phyloP scores from a whole-genome alignment of 768 basidiomycete species.

The Leccinum uliginosum region DNA sequence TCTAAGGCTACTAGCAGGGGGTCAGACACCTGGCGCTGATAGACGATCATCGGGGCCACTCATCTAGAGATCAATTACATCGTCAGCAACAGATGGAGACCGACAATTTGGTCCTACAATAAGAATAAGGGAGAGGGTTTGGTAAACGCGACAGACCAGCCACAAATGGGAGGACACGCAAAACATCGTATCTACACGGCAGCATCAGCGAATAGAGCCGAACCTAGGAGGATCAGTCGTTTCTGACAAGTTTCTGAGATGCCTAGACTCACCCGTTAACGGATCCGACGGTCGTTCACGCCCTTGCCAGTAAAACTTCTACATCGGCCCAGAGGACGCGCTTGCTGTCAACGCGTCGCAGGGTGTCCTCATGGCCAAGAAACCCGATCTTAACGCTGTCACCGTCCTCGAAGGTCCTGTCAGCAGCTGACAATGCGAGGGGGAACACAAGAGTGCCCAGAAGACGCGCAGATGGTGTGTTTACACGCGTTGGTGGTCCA shows the following conservation, averaged over 20 bases:
- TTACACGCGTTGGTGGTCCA: conserved; percentile 40
- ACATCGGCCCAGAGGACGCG: conserved; percentile 91
- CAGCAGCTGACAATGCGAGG: conserved; percentile 40
- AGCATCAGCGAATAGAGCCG: conserved; percentile 8
- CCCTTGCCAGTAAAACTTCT: conserved; percentile 87
- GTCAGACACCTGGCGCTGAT: conserved; percentile 48
- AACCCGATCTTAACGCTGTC: conserved; percentile 85
- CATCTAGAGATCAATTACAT: conserved; percentile 41
- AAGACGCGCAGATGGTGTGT: conserved; percentile 56
- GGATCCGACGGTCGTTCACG: conserved; percentile 79
- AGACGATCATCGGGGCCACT: conserved; percentile 39
- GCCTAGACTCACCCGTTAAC: conserved; percentile 71
- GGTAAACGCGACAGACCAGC: conserved; percentile 80
- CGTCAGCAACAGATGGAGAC: conserved; percentile 71
- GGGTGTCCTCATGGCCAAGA: conserved; percentile 79
- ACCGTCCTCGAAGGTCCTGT: conserved; percentile 58
- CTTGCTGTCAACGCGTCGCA: conserved; percentile 86
- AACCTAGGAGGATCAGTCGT: neutral
- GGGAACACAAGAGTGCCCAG: conserved; percentile 64
- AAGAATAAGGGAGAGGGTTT: conserved; percentile 69
- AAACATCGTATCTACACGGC: conserved; percentile 71
- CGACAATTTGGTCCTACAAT: conserved; percentile 61
- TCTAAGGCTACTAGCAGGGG: conserved; percentile 23
- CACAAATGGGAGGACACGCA: conserved; percentile 77
- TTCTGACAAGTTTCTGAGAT: neutral